phyloP scores from a whole-genome alignment of 2,329 filamentous ascomycete genomes.

The Aspergillus neoniger region DNA sequence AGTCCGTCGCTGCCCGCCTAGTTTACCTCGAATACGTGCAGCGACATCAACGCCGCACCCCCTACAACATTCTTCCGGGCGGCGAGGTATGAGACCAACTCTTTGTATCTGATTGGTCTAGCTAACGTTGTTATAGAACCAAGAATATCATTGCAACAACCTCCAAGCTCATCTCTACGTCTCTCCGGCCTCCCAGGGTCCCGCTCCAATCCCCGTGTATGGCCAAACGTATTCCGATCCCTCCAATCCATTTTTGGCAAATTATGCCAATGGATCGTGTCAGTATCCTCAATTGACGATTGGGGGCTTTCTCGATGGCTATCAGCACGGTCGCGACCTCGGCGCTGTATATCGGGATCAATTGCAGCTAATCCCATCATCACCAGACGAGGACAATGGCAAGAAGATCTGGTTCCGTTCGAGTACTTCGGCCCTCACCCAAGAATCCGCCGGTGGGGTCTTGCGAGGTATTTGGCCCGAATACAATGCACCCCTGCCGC shows the following conservation, averaged over 20 bases:
- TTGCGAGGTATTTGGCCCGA: conserved; percentile 42
- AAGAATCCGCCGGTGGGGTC: conserved; percentile 40
- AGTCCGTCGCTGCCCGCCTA: conserved; percentile 31
- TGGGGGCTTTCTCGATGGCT: conserved; percentile 41
- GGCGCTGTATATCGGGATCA: conserved; percentile 35
- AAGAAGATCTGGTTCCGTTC: conserved; percentile 39
- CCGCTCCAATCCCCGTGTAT: conserved; percentile 35
- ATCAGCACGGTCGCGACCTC: conserved; percentile 41
- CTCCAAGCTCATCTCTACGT: conserved; percentile 41
- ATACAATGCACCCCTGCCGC: conserved; percentile 33
- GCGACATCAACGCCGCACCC: conserved; percentile 41
- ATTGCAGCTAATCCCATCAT: conserved; percentile 34
- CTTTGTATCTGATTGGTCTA: neutral
- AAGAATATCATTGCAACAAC: conserved; percentile 42
- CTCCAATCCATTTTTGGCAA: conserved; percentile 35
- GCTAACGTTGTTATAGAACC: conserved; percentile 27
- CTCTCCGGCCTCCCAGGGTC: conserved; percentile 21
- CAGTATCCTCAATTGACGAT: conserved; percentile 45
- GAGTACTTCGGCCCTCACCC: conserved; percentile 39
- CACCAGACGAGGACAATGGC: conserved; percentile 23
- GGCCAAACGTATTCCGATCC: conserved; percentile 40
- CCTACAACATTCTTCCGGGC: conserved; percentile 43
- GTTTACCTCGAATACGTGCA: conserved; percentile 44
- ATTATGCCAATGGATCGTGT: conserved; percentile 38
- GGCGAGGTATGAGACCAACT: conserved; percentile 32